Percentiles rank a stretch among this genome's conserved stretches.
Conservation (phyloP, 768 basidiomycete genomes). For the Leccinum boreale region DNA sequence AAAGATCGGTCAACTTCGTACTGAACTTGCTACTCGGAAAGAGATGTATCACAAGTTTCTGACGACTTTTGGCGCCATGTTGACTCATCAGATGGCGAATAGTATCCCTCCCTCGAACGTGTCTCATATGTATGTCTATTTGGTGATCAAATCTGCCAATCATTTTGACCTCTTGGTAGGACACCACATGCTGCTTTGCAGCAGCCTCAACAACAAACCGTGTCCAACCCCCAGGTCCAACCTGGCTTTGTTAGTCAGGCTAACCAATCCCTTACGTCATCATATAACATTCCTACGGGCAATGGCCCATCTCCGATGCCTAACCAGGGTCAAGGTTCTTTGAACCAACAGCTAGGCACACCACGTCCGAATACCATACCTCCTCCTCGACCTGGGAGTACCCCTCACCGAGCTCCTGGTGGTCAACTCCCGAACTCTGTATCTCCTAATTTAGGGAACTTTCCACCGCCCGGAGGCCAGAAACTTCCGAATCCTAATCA, state of each 20-base stretch:
- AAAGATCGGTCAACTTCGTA: constrained; percentile 16
- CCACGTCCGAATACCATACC: constrained; percentile 33
- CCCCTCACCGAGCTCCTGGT: constrained; percentile 35
- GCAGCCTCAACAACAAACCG: constrained; percentile 13
- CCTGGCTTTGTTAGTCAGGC: constrained; percentile 19
- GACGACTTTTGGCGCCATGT: constrained; percentile 23
- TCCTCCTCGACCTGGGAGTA: constrained; percentile 37
- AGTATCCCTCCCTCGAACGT: constrained; percentile 21
- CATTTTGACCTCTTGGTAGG: constrained; percentile 16
- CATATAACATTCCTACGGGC: constrained; percentile 20
- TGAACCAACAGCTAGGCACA: constrained; percentile 30
- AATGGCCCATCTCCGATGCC: constrained; percentile 21
- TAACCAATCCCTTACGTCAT: constrained; percentile 7
- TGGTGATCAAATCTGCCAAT: not conserved
- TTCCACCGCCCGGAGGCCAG: constrained; percentile 20
- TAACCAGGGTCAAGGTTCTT: constrained; percentile 13
- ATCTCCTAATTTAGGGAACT: constrained; percentile 34
- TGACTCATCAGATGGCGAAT: constrained; percentile 26
- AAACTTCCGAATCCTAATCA: constrained; percentile 20
- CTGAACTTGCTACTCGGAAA: constrained; percentile 32
- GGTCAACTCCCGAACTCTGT: constrained; percentile 31
- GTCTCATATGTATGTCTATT: constrained; percentile 34
- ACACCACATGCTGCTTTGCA: constrained; percentile 15
- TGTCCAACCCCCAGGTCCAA: constrained; percentile 18
- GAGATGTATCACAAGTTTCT: constrained; percentile 39